These are phyloP conservation scores for Scenedesmus sp. DNA, from an alignment of 163 green algal genomes.

Conservation along the genomic window DNA sequence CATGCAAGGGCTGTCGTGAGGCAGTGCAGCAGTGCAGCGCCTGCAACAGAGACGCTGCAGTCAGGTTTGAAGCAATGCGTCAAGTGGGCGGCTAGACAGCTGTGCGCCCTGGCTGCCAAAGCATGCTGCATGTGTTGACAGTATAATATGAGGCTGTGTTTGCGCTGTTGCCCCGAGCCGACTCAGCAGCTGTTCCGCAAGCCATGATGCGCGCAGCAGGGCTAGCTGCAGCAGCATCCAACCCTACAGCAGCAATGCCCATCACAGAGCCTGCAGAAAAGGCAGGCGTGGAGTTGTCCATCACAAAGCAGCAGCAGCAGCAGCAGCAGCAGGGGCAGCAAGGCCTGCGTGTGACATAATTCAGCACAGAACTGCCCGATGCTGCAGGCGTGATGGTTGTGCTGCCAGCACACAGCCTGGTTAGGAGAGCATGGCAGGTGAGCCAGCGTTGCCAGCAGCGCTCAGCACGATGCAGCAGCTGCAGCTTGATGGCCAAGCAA, in stretches of 20 bases:
- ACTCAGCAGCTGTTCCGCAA: not conserved
- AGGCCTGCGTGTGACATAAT: not conserved
- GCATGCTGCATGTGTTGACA: not conserved
- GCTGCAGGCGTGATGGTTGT: not conserved
- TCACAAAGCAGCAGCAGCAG: not conserved
- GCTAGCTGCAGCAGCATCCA: not conserved
- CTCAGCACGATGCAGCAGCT: not conserved
- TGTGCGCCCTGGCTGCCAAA: not conserved
- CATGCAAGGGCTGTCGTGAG: not conserved
- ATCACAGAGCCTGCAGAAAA: not conserved
- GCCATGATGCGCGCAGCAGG: not conserved
- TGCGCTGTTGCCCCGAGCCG: not conserved
- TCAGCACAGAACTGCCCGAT: not conserved
- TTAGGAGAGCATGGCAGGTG: not conserved
- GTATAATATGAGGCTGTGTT: not conserved
- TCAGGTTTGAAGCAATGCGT: not conserved
- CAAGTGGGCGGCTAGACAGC: not conserved
- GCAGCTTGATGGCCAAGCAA: not conserved
- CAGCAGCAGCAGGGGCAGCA: not conserved
- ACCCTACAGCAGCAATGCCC: not conserved
- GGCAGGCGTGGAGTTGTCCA: no score
- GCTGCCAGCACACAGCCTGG: not conserved
- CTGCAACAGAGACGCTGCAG: not conserved
- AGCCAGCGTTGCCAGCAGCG: not conserved
- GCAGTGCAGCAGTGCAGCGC: not conserved